Conservation (phyloP, 2,329 filamentous ascomycete species). For the Pyricularia sp. region DNA sequence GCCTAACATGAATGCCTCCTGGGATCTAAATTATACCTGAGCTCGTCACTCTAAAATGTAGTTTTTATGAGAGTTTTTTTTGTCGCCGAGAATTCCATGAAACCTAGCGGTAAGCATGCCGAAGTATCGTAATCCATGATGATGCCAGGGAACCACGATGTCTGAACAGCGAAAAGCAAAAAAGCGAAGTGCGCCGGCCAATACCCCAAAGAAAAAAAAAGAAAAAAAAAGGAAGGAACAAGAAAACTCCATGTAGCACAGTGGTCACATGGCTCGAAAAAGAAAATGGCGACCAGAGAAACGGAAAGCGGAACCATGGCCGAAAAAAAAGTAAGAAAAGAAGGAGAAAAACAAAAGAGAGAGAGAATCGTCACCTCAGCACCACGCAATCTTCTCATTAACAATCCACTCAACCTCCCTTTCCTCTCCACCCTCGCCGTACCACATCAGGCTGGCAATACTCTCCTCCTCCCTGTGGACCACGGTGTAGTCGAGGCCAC, state of each 20-base stretch:
- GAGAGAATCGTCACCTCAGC: conserved; percentile 26
- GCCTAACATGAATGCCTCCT: not conserved
- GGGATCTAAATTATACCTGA: not conserved
- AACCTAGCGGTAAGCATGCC: not conserved
- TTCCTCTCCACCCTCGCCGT: conserved; percentile 30
- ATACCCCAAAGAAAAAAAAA: not conserved
- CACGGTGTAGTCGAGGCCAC: conserved; percentile 34
- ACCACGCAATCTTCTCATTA: conserved; percentile 72
- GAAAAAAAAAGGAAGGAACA: not conserved
- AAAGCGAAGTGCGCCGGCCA: not conserved
- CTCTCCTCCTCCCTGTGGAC: conserved; percentile 50
- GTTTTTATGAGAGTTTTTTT: not conserved
- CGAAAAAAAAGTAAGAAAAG: not conserved
- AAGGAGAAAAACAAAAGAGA: not conserved
- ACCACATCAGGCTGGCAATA: conserved; percentile 62
- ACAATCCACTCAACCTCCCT: conserved; percentile 54
- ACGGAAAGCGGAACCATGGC: not conserved
- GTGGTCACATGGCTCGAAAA: not conserved
- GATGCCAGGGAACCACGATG: not conserved
- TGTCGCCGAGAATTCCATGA: not conserved
- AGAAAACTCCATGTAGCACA: not conserved
- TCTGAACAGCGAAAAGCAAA: not conserved
- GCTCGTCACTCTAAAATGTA: not conserved
- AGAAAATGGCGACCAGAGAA: not conserved
- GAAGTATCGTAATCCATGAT: not conserved